Conservation (phyloP, 2,329 filamentous ascomycete genomes). For the Colletotrichum truncatum region DNA sequence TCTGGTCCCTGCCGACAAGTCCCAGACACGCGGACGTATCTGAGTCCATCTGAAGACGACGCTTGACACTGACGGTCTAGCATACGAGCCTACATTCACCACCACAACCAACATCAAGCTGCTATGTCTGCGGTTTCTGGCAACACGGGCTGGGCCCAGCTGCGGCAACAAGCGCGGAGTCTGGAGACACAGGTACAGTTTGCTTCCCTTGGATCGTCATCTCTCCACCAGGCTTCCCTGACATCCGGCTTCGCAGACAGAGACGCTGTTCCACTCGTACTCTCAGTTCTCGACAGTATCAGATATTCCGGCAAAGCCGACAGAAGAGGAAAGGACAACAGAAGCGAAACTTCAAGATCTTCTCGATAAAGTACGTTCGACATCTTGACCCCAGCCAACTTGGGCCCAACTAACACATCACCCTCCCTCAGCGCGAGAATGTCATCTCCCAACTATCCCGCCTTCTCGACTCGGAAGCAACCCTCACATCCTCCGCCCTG, state of each 20-base stretch:
- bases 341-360: slow-evolving; percentile 87
- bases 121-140: slow-evolving; percentile 63
- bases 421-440: slow-evolving; percentile 74
- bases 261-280: slow-evolving; percentile 84
- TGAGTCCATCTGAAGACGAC: slow-evolving; percentile 19
- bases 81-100: slow-evolving; percentile 3
- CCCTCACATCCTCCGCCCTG: slow-evolving; percentile 87
- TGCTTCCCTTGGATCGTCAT: neutral
- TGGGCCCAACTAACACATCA: slow-evolving; percentile 1
- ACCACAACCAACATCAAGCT: slow-evolving; percentile 6
- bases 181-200: slow-evolving; percentile 85
- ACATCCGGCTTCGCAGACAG: slow-evolving; percentile 68
- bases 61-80: neutral
- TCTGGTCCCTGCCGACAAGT: slow-evolving; percentile 23
- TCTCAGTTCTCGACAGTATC: slow-evolving; percentile 88
- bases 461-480: slow-evolving; percentile 91
- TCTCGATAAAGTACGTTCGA: slow-evolving; percentile 75
- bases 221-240: slow-evolving; percentile 15
- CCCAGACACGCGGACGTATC: slow-evolving; percentile 24
- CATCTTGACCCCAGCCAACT: neutral
- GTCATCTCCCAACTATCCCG: slow-evolving; percentile 85
- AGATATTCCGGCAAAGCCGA: slow-evolving; percentile 83
- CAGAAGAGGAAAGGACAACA: slow-evolving; percentile 82
- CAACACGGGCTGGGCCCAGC: slow-evolving; percentile 85
- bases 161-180: slow-evolving; percentile 89